A percentile compares a stretch with the other conserved stretches of the same genome.
These are phyloP conservation scores for Glycine latifolia DNA, from an alignment of 306 rosid genomes.

Conservation along the genomic window DNA sequence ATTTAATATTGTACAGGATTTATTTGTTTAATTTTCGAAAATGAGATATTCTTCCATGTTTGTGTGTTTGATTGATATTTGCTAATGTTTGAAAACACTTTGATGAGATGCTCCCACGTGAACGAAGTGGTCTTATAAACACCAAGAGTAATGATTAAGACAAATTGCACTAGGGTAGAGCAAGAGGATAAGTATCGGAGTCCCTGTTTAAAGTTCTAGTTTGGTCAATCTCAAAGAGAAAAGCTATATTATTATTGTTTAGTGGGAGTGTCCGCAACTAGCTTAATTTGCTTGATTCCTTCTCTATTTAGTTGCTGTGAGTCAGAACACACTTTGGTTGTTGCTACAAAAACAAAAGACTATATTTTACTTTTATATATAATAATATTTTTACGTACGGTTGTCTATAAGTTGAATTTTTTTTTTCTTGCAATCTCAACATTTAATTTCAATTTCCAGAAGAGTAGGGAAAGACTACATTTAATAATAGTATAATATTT, in stretches of 20 bases:
- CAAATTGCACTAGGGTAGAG: constrained; percentile 26
- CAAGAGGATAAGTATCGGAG: constrained; percentile 34
- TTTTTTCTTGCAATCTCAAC: neutral
- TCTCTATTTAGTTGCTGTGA: constrained; percentile 30
- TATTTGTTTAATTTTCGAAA: no score
- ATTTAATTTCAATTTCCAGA: neutral
- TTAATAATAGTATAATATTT: neutral
- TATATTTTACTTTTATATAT: neutral
- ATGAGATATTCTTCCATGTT: constrained; percentile 22
- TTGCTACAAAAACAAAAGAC: neutral
- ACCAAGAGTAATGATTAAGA: constrained; percentile 42
- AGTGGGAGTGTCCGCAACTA: constrained; percentile 32
- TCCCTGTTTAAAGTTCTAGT: constrained; percentile 23
- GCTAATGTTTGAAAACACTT: neutral
- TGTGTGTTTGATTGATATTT: neutral
- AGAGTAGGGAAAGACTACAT: neutral
- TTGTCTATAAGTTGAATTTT: neutral
- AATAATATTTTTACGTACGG: neutral
- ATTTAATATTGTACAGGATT: no score
- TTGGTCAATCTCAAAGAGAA: constrained; percentile 27
- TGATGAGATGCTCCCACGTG: constrained; percentile 30
- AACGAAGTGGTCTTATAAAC: constrained; percentile 38
- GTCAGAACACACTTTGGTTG: constrained; percentile 47
- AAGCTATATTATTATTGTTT: constrained; percentile 35
- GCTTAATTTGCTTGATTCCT: constrained; percentile 40